Evolutionary conservation across 202 grass and related monocot genomes (phyloP).

Genomic region (Panicum virgatum): DNA sequence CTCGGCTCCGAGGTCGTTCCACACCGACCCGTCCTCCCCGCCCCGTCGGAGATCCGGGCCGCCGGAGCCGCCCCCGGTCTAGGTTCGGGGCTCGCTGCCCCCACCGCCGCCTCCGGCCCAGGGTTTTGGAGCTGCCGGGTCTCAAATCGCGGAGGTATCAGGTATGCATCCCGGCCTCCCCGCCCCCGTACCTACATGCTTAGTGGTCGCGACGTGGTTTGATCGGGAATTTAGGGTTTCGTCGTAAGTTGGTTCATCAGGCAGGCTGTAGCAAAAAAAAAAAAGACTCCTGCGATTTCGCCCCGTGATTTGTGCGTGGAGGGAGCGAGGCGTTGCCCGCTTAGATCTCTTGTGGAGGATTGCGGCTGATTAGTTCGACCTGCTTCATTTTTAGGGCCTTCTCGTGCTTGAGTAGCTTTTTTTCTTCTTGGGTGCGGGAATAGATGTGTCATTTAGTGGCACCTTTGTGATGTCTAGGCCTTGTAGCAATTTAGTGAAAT

Average conservation of each 20-base stretch:
- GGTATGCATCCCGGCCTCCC: background rate
- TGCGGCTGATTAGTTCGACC: background rate
- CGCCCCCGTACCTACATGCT: background rate
- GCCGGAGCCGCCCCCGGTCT: background rate
- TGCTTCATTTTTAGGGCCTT: background rate
- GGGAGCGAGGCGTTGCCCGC: background rate
- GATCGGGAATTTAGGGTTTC: constrained; percentile 10
- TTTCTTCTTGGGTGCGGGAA: background rate
- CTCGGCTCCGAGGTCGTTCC: background rate
- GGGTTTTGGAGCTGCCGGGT: background rate
- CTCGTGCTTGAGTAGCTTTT: background rate
- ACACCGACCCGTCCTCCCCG: background rate
- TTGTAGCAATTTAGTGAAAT: background rate
- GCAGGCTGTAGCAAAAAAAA: too few relatives aligned
- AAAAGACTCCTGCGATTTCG: background rate
- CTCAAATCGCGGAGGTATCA: background rate
- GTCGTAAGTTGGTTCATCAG: background rate
- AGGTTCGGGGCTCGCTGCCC: background rate
- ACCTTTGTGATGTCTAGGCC: background rate
- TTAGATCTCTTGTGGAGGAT: background rate
- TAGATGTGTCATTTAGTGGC: background rate
- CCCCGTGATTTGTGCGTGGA: background rate
- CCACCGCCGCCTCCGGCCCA: background rate
- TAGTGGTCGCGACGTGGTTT: background rate
- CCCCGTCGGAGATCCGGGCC: background rate